Evolutionary conservation across 352 stramenopile genomes (phyloP).

Genomic region (Phytophthora tentaculata): DNA sequence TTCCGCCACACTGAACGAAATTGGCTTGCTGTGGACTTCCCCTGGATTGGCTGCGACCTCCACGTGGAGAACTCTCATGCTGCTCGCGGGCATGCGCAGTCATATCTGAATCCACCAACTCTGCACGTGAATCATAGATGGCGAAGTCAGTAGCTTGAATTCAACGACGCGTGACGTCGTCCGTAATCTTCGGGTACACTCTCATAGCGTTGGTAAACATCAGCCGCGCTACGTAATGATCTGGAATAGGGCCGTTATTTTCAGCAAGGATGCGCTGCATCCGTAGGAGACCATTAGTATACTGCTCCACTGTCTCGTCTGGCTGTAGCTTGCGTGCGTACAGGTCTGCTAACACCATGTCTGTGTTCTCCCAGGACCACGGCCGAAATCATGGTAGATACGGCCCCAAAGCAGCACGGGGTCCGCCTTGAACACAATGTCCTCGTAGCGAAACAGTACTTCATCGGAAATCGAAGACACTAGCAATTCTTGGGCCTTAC

Average conservation of each 20-base stretch:
- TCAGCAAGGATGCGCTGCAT: slow-evolving; percentile 20
- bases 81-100: neutral
- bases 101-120: neutral
- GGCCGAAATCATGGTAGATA: neutral
- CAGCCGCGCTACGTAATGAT: no score
- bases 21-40: slow-evolving; percentile 8
- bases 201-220: no score
- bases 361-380: neutral
- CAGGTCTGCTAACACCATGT: neutral
- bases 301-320: neutral
- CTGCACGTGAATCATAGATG: neutral
- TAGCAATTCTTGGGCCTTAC: neutral
- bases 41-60: neutral
- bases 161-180: slow-evolving; percentile 1
- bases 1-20: no score
- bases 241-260: no score
- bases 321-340: neutral
- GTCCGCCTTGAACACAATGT: neutral
- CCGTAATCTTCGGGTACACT: no score
- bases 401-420: neutral
- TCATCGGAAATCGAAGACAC: neutral
- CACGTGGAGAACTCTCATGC: neutral
- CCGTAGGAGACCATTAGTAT: slow-evolving; percentile 1
- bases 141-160: neutral
- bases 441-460: neutral